Conservation (phyloP, 768 basidiomycete species). For the Mycena sanguinolenta region DNA sequence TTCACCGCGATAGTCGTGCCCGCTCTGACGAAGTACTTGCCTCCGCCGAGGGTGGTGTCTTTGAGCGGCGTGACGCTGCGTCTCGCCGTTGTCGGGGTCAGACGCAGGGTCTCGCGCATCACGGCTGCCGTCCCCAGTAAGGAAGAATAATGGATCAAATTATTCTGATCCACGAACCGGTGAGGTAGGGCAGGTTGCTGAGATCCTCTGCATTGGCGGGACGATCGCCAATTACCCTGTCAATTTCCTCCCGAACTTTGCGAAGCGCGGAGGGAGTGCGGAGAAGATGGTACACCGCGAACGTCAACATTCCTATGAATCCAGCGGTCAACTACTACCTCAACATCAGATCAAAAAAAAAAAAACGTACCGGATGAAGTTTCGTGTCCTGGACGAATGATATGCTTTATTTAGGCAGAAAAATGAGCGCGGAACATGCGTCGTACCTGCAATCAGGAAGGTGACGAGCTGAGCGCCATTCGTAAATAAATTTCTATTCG, state of each 20-base stretch:
- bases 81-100: slow-evolving; percentile 53
- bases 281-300: slow-evolving; percentile 58
- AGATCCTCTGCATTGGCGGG: slow-evolving; percentile 53
- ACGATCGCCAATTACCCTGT: slow-evolving; percentile 56
- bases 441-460: slow-evolving; percentile 61
- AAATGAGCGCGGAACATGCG: neutral
- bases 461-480: slow-evolving; percentile 52
- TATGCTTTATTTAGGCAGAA: neutral
- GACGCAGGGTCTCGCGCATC: slow-evolving; percentile 54
- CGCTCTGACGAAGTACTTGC: slow-evolving; percentile 55
- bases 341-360: neutral
- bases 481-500: neutral
- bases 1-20: slow-evolving; percentile 46
- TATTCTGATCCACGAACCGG: slow-evolving; percentile 40
- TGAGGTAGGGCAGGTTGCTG: slow-evolving; percentile 56
- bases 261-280: slow-evolving; percentile 55
- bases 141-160: neutral
- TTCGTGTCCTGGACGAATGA: slow-evolving; percentile 39
- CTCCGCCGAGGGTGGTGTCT: slow-evolving; percentile 53
- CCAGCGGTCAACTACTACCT: neutral
- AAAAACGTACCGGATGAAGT: slow-evolving; percentile 38
- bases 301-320: slow-evolving; percentile 55
- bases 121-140: slow-evolving; percentile 45
- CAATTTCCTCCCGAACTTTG: slow-evolving; percentile 63
- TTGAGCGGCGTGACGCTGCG: slow-evolving; percentile 51